Evolutionary conservation across 2,329 filamentous ascomycete species (phyloP), one percentile per base, ranked within the genome.

Genomic region (Fusarium chlamydosporum): DNA sequence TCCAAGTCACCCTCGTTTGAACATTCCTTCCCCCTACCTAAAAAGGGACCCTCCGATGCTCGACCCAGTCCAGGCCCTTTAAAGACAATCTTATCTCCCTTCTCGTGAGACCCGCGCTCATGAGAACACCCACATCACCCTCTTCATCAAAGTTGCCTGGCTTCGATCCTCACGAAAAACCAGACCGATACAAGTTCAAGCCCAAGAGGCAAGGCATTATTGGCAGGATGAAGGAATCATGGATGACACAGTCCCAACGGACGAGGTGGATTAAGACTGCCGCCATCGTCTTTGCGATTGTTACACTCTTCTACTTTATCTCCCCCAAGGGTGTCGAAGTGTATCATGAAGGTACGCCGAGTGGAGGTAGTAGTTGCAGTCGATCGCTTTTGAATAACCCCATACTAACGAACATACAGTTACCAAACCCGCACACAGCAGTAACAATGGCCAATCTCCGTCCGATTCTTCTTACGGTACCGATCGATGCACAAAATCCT

Each of bases 401-500:
- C 18, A 27, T 68, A 35, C 69, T 72, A 57, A 68, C 43, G 20
- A 37, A 29, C 43, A 27, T 23, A 47, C 27, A 76, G 74, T 72
- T 31, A 76, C 60, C 76, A 75, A 68, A 34, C 29, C 53, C 45
- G 55, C 73, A 31, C 48, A 67, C 35, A 61, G 47, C 9, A 47
- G 33, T 47, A 72, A 68, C 60, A 68, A 81, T 65, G 87, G 87
- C 67, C 88, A 90, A 75, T 76, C 78, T 3, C 84, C 87, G 34
- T 79, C 84, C 52, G 88, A 92, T 74, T 83, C 86, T 27, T 88
- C 89, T 10, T 86, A 89, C 75, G 87, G 87, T 71, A 90, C 92
- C 68, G 85, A 87, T 42, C 91, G 88, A 82, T 99, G 96, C 86
- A 89, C 89, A 62, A 92, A 90, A 77, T 93, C 96, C 41, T 90